Base-by-base conservation (phyloP, 2,329 filamentous ascomycete genomes). In the Aschersonia sp. region DNA sequence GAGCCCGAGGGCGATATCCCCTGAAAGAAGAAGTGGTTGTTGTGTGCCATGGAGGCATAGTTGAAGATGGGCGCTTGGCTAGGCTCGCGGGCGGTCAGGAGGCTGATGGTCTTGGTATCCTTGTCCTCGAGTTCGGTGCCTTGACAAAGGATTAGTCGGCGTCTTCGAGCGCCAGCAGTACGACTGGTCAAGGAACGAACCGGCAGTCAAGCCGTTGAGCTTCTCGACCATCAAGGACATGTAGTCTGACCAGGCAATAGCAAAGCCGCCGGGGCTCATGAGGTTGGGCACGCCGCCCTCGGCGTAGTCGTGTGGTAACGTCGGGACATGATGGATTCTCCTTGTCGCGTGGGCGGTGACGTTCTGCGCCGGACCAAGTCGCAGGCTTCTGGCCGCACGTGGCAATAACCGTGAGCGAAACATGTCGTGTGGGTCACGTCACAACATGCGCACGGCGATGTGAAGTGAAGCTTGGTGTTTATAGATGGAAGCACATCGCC, bases 11-110 rank as follows among this genome's bases (percentile, higher is more conserved):
- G 66, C 47, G 62, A 57, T 52, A 70, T 61, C 59, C 72, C 66
- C 55, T 76, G 63, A 74, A 90, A 89, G 77, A 87, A 90, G 72
- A 87, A 83, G 62, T 80, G 70, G 64, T 80, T 95, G 77, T 97
- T 97, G 74, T 86, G 84, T 48, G 87, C 86, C 85, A 94, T 94
- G 57, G 87, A 94, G 64, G 92, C 92, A 64, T 94, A 79, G 76
- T 97, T 98, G 80, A 98, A 98, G 62, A 83, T 71, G 56, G 82
- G 74, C 41, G 92, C 92, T 52, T 77, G 73, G 55, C 74, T 73
- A 43, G 90, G 83, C 59, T 92, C 78, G 64, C 88, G 87, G 50
- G 90, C 85, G 50, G 83, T 83, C 59, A 79, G 72, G 59, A 90
- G 72, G 59, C 85, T 67, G 59, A 95, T 80, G 44, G 79, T 71